A percentile compares a stretch with the other conserved stretches of the same genome.
These are phyloP conservation scores for Stylosanthes scabra DNA, from an alignment of 331 rosid genomes.

Conservation along the genomic window DNA sequence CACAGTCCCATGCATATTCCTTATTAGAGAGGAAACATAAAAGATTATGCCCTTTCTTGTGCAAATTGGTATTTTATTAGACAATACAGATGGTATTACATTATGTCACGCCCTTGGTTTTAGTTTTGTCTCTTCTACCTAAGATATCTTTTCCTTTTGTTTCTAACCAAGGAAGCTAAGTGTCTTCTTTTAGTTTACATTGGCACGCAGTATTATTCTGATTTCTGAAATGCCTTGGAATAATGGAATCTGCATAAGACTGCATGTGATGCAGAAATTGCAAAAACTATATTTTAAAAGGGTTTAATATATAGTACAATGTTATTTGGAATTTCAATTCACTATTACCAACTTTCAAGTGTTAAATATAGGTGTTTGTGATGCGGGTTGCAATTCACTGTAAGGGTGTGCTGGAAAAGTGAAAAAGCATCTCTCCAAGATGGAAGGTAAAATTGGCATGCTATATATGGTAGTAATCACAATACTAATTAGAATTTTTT, in stretches of 20 bases:
- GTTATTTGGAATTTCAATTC: conserved; percentile 8
- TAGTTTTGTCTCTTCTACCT: conserved; percentile 37
- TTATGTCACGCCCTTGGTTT: conserved; percentile 29
- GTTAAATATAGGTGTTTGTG: conserved; percentile 78
- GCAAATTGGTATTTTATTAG: conserved; percentile 36
- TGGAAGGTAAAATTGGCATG: conserved; percentile 72
- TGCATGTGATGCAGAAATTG: conserved; percentile 29
- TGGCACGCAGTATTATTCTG: conserved; percentile 28
- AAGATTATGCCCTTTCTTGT: conserved; percentile 18
- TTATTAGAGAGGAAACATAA: conserved; percentile 31
- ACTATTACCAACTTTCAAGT: conserved; percentile 5
- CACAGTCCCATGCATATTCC: conserved; percentile 47
- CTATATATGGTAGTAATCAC: conserved; percentile 7
- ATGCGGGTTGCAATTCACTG: conserved; percentile 92
- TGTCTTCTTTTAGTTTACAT: too few relatives aligned
- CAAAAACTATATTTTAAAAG: background rate
- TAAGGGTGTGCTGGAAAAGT: conserved; percentile 93
- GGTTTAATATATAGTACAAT: background rate
- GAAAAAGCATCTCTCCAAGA: conserved; percentile 79
- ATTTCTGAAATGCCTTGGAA: conserved; percentile 24
- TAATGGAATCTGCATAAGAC: conserved; percentile 35
- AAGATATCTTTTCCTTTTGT: background rate
- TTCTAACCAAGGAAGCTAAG: conserved; percentile 14
- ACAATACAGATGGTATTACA: conserved; percentile 27
- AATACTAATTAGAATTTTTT: background rate